Percentiles rank a stretch among this genome's conserved stretches.
Conservation (phyloP, 371 early-diverging fungal species). For the Mortierella sp. region DNA sequence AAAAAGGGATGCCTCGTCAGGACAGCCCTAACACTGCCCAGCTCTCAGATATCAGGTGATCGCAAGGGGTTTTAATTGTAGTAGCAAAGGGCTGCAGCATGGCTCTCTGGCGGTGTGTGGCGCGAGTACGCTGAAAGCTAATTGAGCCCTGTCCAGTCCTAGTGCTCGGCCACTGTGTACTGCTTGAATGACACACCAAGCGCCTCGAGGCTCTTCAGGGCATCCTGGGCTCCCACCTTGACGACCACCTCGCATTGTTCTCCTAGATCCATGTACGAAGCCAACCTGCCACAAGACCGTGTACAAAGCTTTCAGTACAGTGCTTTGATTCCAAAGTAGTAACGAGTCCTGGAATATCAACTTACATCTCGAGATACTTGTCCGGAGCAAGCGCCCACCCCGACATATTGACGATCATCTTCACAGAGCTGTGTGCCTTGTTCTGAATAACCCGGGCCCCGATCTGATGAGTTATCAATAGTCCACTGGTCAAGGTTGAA, state of each 20-base stretch:
- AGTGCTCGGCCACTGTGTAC: not conserved
- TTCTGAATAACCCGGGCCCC: conserved; percentile 1
- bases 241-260: conserved; percentile 24
- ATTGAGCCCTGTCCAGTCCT: no score
- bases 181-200: conserved; percentile 16
- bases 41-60: no score
- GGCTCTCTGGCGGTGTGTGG: no score
- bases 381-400: not conserved
- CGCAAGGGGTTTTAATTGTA: no score
- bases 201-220: conserved; percentile 12
- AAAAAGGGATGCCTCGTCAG: no score
- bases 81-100: no score
- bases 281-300: conserved; percentile 22
- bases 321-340: not conserved
- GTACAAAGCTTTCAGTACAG: not conserved
- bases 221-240: conserved; percentile 5
- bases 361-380: conserved; percentile 34
- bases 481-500: conserved; percentile 3
- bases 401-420: conserved; percentile 29
- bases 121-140: no score
- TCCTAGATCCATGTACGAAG: conserved; percentile 34
- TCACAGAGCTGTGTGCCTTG: conserved; percentile 8
- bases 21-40: no score
- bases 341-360: not conserved
- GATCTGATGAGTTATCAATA: conserved; percentile 19